Conservation (phyloP, 805 yeast species). For the Monosporozyma unispora region DNA sequence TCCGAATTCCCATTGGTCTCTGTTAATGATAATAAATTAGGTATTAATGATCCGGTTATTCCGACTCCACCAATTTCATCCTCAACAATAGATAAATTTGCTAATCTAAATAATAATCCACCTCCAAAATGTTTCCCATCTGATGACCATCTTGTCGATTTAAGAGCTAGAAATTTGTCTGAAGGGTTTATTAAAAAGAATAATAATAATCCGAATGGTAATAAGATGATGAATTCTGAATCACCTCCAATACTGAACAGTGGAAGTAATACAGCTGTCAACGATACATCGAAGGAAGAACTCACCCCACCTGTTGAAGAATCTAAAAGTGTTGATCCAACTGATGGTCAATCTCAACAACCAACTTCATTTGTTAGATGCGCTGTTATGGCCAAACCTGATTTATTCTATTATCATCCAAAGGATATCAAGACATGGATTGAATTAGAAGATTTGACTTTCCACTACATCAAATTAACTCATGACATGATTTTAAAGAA, state of each 20-base stretch:
- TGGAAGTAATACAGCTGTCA: not conserved
- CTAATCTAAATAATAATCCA: not conserved
- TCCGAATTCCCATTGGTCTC: conserved; percentile 46
- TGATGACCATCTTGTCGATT: conserved; percentile 23
- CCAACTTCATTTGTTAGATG: conserved; percentile 9
- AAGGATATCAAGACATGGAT: conserved; percentile 56
- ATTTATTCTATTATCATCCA: conserved; percentile 49
- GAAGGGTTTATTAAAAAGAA: not conserved
- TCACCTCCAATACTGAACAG: not conserved
- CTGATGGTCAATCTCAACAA: not conserved
- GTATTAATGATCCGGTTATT: not conserved
- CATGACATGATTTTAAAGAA: conserved; percentile 43
- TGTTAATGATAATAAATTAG: conserved; percentile 21
- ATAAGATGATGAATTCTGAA: not conserved
- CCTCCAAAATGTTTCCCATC: conserved; percentile 18
- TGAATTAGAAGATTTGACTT: conserved; percentile 40
- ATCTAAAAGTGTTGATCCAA: not conserved
- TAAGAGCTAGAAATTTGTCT: conserved; percentile 25
- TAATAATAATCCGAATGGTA: not conserved
- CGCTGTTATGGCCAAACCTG: conserved; percentile 28
- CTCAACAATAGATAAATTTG: not conserved
- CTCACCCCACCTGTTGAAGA: not conserved
- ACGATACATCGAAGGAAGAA: not conserved
- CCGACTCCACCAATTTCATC: not conserved
- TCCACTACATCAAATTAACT: conserved; percentile 40